Conservation (phyloP, 805 yeast species). For the Cyberlindnera xylosilytica region DNA sequence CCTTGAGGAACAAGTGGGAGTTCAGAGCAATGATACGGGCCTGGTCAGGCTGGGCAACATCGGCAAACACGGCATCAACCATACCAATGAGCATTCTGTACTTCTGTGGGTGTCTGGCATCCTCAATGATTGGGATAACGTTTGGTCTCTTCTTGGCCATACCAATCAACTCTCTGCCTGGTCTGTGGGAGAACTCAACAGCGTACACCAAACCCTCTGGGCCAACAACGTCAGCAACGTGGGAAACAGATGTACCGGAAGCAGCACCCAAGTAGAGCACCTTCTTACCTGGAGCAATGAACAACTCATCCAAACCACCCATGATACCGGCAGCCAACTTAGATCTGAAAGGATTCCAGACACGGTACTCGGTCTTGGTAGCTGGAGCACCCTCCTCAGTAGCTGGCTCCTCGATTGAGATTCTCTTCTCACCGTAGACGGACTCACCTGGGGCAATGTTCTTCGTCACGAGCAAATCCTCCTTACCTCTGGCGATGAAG, state of each 20-base stretch:
- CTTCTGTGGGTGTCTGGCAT: constrained; percentile 99
- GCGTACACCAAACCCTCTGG: constrained; percentile 99
- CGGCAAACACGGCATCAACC: constrained; percentile 99
- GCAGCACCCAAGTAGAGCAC: constrained; percentile 98
- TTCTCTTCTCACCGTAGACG: constrained; percentile 97
- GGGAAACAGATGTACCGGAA: constrained; percentile 98
- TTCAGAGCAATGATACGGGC: constrained; percentile 99
- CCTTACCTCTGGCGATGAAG: constrained; percentile 99
- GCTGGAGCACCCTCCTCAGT: constrained; percentile 84
- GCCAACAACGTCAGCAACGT: constrained; percentile 97
- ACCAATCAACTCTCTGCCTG: constrained; percentile 98
- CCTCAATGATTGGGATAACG: constrained; percentile 97
- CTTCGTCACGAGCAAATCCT: constrained; percentile 95
- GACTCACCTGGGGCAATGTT: constrained; percentile 98
- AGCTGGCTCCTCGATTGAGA: constrained; percentile 89
- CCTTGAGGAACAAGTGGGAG: constrained; percentile 96
- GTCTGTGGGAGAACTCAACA: constrained; percentile 99
- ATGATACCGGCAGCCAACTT: constrained; percentile 99
- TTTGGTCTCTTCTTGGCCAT: constrained; percentile 99
- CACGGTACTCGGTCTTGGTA: constrained; percentile 97
- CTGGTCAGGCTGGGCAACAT: constrained; percentile 99
- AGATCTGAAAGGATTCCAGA: constrained; percentile 99
- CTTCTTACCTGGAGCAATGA: constrained; percentile 97
- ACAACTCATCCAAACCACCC: constrained; percentile 98
- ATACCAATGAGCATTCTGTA: constrained; percentile 98